Evolutionary conservation across 192 early-diverging fungal species (phyloP), one percentile per base, ranked within the genome.

Genomic region (Mortierella hygrophila): DNA sequence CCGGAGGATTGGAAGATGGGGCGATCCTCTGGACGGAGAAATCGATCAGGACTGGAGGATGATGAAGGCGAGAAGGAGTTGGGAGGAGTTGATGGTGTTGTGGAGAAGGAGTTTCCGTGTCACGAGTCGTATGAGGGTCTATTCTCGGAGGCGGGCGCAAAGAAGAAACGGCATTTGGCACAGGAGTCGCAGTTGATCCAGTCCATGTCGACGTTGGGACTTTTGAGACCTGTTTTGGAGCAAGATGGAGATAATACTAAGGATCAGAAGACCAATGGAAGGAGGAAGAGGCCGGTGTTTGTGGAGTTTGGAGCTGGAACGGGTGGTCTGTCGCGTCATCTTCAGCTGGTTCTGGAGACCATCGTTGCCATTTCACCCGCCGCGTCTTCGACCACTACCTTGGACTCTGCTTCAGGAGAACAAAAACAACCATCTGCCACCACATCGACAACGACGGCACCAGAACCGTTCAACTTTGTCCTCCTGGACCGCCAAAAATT

Each of bases 281-380:
- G 35, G 42, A 32, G 15, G 0, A 60, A 44, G 49, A 44, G 52
- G 54, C 72, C 82, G 1, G 82, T 86, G 0, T 86, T 86, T 75
- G 79, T 86, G 10, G 84, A 86, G 35, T 86, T 86, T 74, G 84
- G 84, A 35, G 84, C 84, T 60, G 84, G 84, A 44, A 86, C 84
- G 8, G 84, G 84, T 20, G 84, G 84, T 20, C 54, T 86, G 4
- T 86, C 84, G 26, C 49, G 84, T 68, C 84, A 86, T 70, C 49
- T 86, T 4, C 84, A 86, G 49, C 71, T 86, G 70, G 79, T 72
- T 52, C 72, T 86, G 63, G 84, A 86, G 68, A 77, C 37, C 38
- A 41, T 81, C 21, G 71, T 81, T 23, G 6, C 20, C 35, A 5
- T 69, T 9, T 18, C 13, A 11, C 13, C 29, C 1, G 11, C 60